Conservation (phyloP, 2,329 filamentous ascomycete genomes). For the Sporothrix pseudoabietina region DNA sequence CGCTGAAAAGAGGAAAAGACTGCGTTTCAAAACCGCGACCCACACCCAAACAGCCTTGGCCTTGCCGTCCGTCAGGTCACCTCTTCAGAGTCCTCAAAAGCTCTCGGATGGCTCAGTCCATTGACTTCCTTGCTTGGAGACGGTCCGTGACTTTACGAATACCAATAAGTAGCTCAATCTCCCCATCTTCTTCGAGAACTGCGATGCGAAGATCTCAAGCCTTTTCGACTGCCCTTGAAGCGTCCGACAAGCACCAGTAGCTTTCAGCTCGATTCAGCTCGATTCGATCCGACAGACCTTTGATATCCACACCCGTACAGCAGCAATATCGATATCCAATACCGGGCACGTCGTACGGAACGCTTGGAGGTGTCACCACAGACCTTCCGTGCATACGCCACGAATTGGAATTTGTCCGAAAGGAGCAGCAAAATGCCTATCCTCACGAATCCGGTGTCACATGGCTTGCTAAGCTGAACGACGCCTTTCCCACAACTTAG, state of each 20-base stretch:
- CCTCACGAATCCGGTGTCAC: background rate
- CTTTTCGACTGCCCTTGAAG: background rate
- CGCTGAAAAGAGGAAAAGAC: conserved; percentile 19
- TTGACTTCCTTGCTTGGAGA: background rate
- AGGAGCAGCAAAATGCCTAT: background rate
- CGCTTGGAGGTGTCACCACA: background rate
- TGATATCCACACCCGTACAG: background rate
- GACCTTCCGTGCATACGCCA: conserved; percentile 8
- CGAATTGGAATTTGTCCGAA: background rate
- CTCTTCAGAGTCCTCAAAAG: background rate
- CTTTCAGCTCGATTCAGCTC: background rate
- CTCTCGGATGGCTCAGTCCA: background rate
- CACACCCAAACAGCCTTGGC: conserved; percentile 14
- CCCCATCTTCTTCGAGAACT: background rate
- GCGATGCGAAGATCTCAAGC: background rate
- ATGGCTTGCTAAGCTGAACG: background rate
- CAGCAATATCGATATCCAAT: background rate
- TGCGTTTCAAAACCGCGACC: conserved; percentile 18
- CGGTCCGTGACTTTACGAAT: background rate
- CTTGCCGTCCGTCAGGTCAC: background rate
- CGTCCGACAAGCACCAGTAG: background rate
- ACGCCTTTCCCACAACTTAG: background rate
- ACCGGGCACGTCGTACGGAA: background rate
- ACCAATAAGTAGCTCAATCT: too few species aligned
- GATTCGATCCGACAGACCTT: background rate